These are phyloP conservation scores for Fusarium coffeatum DNA, from an alignment of 2,329 filamentous ascomycete genomes.

Conservation along the genomic window DNA sequence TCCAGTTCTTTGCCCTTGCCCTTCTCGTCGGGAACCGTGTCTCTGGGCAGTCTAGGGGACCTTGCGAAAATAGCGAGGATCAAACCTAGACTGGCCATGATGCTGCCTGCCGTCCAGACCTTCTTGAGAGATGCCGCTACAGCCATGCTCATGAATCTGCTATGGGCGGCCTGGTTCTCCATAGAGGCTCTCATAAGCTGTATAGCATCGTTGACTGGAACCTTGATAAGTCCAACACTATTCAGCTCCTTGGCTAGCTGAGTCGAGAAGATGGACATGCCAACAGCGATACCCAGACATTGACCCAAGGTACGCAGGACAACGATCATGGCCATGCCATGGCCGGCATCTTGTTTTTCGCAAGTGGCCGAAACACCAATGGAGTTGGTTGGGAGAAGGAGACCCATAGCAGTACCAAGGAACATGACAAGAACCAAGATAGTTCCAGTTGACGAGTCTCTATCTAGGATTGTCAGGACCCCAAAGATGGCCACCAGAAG, in stretches of 20 bases:
- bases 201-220: slow-evolving; percentile 33
- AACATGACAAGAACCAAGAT: slow-evolving; percentile 73
- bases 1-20: neutral
- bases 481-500: slow-evolving; percentile 69
- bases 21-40: slow-evolving; percentile 1
- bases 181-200: slow-evolving; percentile 40
- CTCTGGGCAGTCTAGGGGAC: slow-evolving; percentile 37
- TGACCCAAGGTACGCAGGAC: slow-evolving; percentile 45
- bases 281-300: slow-evolving; percentile 46
- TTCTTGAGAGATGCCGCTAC: slow-evolving; percentile 32
- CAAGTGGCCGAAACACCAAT: slow-evolving; percentile 70
- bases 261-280: slow-evolving; percentile 44
- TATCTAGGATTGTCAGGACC: slow-evolving; percentile 60
- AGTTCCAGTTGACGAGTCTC: slow-evolving; percentile 60
- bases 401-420: slow-evolving; percentile 70
- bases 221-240: slow-evolving; percentile 11
- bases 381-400: slow-evolving; percentile 72
- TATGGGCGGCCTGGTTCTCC: slow-evolving; percentile 18
- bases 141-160: slow-evolving; percentile 16
- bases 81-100: slow-evolving; percentile 34
- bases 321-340: slow-evolving; percentile 45
- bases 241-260: slow-evolving; percentile 31
- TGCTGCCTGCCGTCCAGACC: slow-evolving; percentile 41
- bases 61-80: slow-evolving; percentile 35
- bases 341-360: slow-evolving; percentile 31